phyloP scores from a whole-genome alignment of 2,329 filamentous ascomycete species.

The Ambrosiella cleistominuta region DNA sequence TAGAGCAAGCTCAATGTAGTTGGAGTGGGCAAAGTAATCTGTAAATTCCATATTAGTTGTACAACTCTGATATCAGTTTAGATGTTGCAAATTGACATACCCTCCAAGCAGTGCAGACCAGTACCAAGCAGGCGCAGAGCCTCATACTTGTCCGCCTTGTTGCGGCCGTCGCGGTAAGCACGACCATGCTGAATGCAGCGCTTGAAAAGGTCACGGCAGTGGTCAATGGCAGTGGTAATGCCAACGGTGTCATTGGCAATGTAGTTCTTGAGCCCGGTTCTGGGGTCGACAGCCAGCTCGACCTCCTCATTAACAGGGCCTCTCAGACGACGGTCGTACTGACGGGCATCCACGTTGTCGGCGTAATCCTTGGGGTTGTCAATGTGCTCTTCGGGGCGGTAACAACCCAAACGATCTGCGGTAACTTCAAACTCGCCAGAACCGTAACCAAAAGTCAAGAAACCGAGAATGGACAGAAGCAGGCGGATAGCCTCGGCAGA shows the following conservation, averaged over 20 bases:
- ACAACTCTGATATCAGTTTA: background rate
- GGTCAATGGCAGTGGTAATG: slow-evolving; percentile 66
- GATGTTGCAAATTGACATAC: slow-evolving; percentile 21
- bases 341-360: slow-evolving; percentile 68
- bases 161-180: slow-evolving; percentile 40
- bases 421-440: slow-evolving; percentile 75
- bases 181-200: slow-evolving; percentile 66
- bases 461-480: slow-evolving; percentile 72
- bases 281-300: slow-evolving; percentile 62
- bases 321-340: slow-evolving; percentile 66
- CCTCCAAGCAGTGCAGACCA: slow-evolving; percentile 74
- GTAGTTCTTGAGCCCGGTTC: slow-evolving; percentile 77
- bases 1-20: slow-evolving; percentile 75
- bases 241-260: slow-evolving; percentile 67
- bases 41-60: background rate
- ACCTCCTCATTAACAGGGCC: slow-evolving; percentile 61
- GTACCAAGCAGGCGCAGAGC: slow-evolving; percentile 74
- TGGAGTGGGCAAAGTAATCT: slow-evolving; percentile 87
- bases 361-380: slow-evolving; percentile 78
- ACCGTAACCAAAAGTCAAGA: slow-evolving; percentile 78
- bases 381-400: slow-evolving; percentile 58
- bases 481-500: slow-evolving; percentile 82
- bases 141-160: slow-evolving; percentile 63
- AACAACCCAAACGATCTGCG: slow-evolving; percentile 60
- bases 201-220: slow-evolving; percentile 57